These are phyloP conservation scores for Trichoderma brevicompactum DNA, from an alignment of 2,329 filamentous ascomycete species.

Conservation along the genomic window DNA sequence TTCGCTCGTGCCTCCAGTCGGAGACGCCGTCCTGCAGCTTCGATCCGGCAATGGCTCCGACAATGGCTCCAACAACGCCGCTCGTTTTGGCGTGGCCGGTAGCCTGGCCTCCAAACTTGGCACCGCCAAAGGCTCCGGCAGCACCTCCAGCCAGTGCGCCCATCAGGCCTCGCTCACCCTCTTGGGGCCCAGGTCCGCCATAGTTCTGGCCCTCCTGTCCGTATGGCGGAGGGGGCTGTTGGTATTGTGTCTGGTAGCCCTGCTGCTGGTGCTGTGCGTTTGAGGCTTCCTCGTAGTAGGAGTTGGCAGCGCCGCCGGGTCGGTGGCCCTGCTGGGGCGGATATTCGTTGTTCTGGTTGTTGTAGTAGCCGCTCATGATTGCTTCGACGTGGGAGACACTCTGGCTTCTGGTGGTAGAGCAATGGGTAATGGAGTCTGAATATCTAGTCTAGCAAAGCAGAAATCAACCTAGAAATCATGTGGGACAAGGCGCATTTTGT, in stretches of 20 bases:
- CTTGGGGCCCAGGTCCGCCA: slow-evolving; percentile 34
- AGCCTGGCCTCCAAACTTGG: slow-evolving; percentile 44
- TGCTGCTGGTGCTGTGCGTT: slow-evolving; percentile 17
- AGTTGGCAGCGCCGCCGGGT: slow-evolving; percentile 7
- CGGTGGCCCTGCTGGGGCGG: slow-evolving; percentile 16
- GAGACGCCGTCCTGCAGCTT: slow-evolving; percentile 47
- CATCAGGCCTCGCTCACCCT: slow-evolving; percentile 49
- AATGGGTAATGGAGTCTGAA: too few species aligned
- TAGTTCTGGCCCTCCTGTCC: slow-evolving; percentile 8
- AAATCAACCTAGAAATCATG: background rate
- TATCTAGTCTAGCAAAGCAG: background rate
- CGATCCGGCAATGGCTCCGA: slow-evolving; percentile 48
- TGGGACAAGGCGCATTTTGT: background rate
- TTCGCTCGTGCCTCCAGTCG: slow-evolving; percentile 47
- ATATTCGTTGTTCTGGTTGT: slow-evolving; percentile 15
- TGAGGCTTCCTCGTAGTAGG: slow-evolving; percentile 24
- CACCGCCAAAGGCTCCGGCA: slow-evolving; percentile 47
- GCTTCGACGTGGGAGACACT: background rate
- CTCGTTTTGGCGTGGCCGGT: slow-evolving; percentile 39
- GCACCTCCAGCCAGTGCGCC: slow-evolving; percentile 48
- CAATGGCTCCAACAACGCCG: slow-evolving; percentile 47
- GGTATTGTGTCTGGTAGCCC: slow-evolving; percentile 12
- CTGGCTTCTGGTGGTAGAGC: background rate
- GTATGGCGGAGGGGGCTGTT: slow-evolving; percentile 22
- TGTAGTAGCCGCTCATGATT: slow-evolving; percentile 29